Percentiles rank a stretch among this genome's conserved stretches.
phyloP scores from a whole-genome alignment of 352 stramenopile genomes.

The Phytopythium litorale region DNA sequence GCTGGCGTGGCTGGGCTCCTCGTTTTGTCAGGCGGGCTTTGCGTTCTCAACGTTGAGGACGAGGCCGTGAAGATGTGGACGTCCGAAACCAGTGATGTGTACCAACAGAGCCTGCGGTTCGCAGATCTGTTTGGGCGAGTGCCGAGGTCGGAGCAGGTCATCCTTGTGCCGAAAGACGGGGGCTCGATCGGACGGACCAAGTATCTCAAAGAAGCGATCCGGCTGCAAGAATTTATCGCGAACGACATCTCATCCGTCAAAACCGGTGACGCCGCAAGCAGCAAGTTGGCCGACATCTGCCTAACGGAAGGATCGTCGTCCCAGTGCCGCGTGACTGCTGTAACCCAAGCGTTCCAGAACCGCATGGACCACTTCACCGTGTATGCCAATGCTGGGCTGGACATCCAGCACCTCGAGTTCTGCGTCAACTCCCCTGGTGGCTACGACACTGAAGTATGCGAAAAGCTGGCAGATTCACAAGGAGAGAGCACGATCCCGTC shows the following conservation, averaged over 20 bases:
- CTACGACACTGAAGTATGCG: conserved; percentile 30
- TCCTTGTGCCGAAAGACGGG: conserved; percentile 52
- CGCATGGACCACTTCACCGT: conserved; percentile 50
- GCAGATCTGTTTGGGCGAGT: conserved; percentile 52
- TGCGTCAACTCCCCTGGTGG: conserved; percentile 42
- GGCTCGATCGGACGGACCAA: conserved; percentile 28
- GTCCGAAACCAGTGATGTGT: conserved; percentile 32
- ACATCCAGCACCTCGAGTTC: conserved; percentile 34
- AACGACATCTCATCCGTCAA: conserved; percentile 9
- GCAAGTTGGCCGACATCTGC: conserved; percentile 44
- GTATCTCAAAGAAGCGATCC: conserved; percentile 46
- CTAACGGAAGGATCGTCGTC: conserved; percentile 26
- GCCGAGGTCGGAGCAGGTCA: conserved; percentile 47
- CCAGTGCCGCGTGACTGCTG: conserved; percentile 46
- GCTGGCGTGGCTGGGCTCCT: conserved; percentile 17
- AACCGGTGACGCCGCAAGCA: conserved; percentile 11
- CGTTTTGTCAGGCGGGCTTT: conserved; percentile 20
- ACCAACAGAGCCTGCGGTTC: conserved; percentile 37
- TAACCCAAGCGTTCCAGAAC: conserved; percentile 73
- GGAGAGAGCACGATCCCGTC: conserved; percentile 29
- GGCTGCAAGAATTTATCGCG: conserved; percentile 33
- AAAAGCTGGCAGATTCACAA: conserved; percentile 25
- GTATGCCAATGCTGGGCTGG: conserved; percentile 41
- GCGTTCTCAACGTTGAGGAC: conserved; percentile 34
- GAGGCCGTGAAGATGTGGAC: conserved; percentile 60